Evolutionary conservation across 768 basidiomycete genomes (phyloP).

Genomic region (Rhodotorula kratochvilovae): DNA sequence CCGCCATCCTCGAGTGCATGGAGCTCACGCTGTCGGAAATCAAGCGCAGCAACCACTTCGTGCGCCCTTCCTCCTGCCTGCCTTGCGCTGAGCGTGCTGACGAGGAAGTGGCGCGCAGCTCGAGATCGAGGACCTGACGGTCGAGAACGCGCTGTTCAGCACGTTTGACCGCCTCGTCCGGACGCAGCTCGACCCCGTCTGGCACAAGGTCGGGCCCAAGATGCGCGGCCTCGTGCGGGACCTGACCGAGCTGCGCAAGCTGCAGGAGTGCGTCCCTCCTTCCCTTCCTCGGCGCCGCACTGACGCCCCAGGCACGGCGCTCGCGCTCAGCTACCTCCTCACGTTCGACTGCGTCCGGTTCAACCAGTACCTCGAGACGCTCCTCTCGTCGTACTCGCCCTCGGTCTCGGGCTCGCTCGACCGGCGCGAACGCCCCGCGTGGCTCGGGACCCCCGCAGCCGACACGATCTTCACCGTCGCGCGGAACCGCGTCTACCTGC

Average conservation of each 20-base stretch:
- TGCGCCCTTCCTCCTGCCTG: conserved; percentile 40
- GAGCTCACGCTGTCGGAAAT: conserved; percentile 79
- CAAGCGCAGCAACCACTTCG: conserved; percentile 75
- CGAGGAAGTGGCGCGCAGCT: conserved; percentile 54
- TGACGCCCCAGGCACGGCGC: not conserved
- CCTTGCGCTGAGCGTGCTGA: not conserved
- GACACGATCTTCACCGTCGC: conserved; percentile 77
- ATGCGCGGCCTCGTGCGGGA: conserved; percentile 89
- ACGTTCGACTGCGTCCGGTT: conserved; percentile 88
- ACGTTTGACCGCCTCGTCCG: conserved; percentile 87
- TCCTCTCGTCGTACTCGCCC: conserved; percentile 62
- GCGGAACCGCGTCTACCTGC: conserved; percentile 71
- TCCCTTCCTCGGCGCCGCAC: too few relatives aligned
- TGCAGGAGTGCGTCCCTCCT: conserved; percentile 59
- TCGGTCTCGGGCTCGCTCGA: conserved; percentile 53
- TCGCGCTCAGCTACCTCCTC: conserved; percentile 63
- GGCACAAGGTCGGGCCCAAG: conserved; percentile 91
- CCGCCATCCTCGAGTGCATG: conserved; percentile 90
- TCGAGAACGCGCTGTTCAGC: conserved; percentile 89
- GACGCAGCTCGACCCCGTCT: conserved; percentile 81
- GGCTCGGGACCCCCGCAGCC: conserved; percentile 90
- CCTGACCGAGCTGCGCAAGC: conserved; percentile 72
- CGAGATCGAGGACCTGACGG: conserved; percentile 84
- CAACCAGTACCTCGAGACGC: conserved; percentile 82
- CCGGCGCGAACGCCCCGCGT: conserved; percentile 69